phyloP scores from a whole-genome alignment of 139 green algal species.

The Ettlia oleoabundans region DNA sequence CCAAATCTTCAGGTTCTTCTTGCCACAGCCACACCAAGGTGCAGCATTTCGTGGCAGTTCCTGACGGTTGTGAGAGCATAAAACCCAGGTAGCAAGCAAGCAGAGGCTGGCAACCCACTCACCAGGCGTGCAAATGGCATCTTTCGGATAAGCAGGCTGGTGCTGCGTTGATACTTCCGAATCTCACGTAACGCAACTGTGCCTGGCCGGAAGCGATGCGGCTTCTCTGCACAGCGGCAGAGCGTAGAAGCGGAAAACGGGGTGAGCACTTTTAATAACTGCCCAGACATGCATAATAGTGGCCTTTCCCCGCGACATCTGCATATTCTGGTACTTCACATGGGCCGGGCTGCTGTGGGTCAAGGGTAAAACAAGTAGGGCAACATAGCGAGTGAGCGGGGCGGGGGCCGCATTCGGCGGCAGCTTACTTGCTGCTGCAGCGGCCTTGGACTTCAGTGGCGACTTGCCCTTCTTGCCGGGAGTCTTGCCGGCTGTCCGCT shows the following conservation, averaged over 20 bases:
- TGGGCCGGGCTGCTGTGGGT: too few relatives aligned
- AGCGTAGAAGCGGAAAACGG: too few relatives aligned
- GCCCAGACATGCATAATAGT: too few relatives aligned
- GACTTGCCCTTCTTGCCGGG: slow-evolving; percentile 19
- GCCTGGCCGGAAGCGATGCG: slow-evolving; percentile 63
- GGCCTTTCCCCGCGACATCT: too few relatives aligned
- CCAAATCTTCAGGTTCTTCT: too few relatives aligned
- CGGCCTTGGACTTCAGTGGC: not conserved
- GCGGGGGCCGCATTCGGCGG: not conserved
- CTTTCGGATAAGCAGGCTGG: slow-evolving; percentile 82
- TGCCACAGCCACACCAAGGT: too few relatives aligned
- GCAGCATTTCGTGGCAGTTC: too few relatives aligned
- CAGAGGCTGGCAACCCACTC: not conserved
- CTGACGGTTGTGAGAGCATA: too few relatives aligned
- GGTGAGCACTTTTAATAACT: too few relatives aligned
- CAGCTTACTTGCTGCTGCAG: slow-evolving; percentile 3
- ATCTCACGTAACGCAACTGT: slow-evolving; percentile 80
- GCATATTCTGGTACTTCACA: too few relatives aligned
- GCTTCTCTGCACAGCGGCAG: slow-evolving; percentile 52
- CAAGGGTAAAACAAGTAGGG: too few relatives aligned
- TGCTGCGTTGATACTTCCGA: slow-evolving; percentile 76
- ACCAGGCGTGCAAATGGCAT: slow-evolving; percentile 82
- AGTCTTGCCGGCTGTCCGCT: slow-evolving; percentile 5
- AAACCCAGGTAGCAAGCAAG: not conserved
- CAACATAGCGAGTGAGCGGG: too few relatives aligned